Percentiles rank a stretch among this genome's conserved stretches.
Evolutionary conservation across 2,329 filamentous ascomycete species (phyloP).

Genomic region (Paramyrothecium roridum): DNA sequence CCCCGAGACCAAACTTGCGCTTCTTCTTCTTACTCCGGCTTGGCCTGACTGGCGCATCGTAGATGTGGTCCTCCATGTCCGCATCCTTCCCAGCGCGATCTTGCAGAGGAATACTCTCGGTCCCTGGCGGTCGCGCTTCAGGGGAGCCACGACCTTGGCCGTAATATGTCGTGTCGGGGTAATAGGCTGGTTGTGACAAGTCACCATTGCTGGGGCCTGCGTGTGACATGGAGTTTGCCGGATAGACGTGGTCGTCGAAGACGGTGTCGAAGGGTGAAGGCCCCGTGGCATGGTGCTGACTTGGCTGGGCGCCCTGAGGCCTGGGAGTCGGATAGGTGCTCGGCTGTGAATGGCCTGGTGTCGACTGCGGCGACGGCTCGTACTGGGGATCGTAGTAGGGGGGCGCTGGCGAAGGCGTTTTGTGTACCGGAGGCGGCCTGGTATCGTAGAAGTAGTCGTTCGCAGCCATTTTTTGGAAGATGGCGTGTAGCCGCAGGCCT

Average conservation of each 20-base stretch:
- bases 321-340: slow-evolving; percentile 16
- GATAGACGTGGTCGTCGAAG: slow-evolving; percentile 67
- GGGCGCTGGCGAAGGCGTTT: slow-evolving; percentile 32
- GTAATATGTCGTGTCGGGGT: slow-evolving; percentile 58
- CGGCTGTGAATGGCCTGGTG: slow-evolving; percentile 35
- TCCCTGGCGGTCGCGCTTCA: slow-evolving; percentile 30
- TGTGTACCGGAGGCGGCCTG: slow-evolving; percentile 30
- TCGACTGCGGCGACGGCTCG: slow-evolving; percentile 37
- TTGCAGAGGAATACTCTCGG: slow-evolving; percentile 57
- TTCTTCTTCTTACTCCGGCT: slow-evolving; percentile 30
- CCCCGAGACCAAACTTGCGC: slow-evolving; percentile 50
- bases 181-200: slow-evolving; percentile 32
- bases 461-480: slow-evolving; percentile 52
- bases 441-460: slow-evolving; percentile 62
- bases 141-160: slow-evolving; percentile 36
- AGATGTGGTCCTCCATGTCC: slow-evolving; percentile 55
- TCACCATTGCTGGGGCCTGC: slow-evolving; percentile 32
- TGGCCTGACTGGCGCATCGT: slow-evolving; percentile 47
- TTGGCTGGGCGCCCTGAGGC: slow-evolving; percentile 17
- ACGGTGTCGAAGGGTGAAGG: slow-evolving; percentile 60
- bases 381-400: slow-evolving; percentile 37
- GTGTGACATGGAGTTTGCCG: slow-evolving; percentile 41
- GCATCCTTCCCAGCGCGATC: slow-evolving; percentile 41
- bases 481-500: slow-evolving; percentile 16
- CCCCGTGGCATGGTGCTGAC: slow-evolving; percentile 3